phyloP scores from a whole-genome alignment of 75 land plant species.

The Ceratopteris richardii region DNA sequence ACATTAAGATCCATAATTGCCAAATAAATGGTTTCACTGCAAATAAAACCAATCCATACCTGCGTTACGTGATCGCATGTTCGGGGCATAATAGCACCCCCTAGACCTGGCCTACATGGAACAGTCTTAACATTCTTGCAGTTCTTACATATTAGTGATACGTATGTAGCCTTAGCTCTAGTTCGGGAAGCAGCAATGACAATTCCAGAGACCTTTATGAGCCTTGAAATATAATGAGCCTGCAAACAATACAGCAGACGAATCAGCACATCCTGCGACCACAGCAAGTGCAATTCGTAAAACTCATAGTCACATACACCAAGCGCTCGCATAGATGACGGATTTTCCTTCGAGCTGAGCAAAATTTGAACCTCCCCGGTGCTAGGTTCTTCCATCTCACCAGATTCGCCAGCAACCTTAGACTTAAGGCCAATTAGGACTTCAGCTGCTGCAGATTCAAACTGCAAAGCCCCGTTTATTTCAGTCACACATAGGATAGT shows the following conservation, averaged over 20 bases:
- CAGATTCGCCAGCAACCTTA: slow-evolving; percentile 65
- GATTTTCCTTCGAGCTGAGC: slow-evolving; percentile 70
- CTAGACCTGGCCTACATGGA: slow-evolving; percentile 94
- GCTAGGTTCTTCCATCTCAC: slow-evolving; percentile 89
- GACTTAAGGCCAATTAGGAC: slow-evolving; percentile 61
- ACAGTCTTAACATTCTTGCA: slow-evolving; percentile 75
- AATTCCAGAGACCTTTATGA: slow-evolving; percentile 92
- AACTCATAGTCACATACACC: slow-evolving; percentile 73
- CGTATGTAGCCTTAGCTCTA: slow-evolving; percentile 99
- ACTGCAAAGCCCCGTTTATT: slow-evolving; percentile 32
- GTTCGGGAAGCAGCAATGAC: slow-evolving; percentile 86
- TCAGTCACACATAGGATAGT: too few species aligned
- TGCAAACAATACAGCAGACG: slow-evolving; percentile 2
- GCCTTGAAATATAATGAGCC: slow-evolving; percentile 85
- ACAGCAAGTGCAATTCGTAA: too few species aligned
- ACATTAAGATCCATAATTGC: too few species aligned
- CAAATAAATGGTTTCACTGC: too few species aligned
- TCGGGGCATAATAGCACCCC: slow-evolving; percentile 94
- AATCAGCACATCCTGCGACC: too few species aligned
- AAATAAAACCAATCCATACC: too few species aligned
- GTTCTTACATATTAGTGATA: slow-evolving; percentile 80
- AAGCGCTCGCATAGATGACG: slow-evolving; percentile 68
- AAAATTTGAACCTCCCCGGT: slow-evolving; percentile 89
- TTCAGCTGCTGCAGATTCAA: slow-evolving; percentile 85
- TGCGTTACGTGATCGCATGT: slow-evolving; percentile 90